Evolutionary conservation across 345 rosid genomes (phyloP), one percentile per base, ranked within the genome.

Genomic region (Raphanus sativus): DNA sequence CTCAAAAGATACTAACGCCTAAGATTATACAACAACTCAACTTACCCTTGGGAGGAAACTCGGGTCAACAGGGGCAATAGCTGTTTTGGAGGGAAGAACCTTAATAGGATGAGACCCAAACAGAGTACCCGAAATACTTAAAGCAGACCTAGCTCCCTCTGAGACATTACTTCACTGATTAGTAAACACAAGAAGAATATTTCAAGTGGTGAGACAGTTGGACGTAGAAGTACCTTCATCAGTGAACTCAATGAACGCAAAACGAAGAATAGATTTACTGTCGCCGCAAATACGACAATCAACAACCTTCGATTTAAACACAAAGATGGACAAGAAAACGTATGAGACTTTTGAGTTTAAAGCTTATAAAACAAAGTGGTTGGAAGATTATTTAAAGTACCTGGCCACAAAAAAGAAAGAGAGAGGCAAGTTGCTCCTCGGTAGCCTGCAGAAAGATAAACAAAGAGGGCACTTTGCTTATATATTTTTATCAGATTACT

Each of bases 271-370:
- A 28, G 64, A 32, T 36, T 62, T 30, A 62, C 2, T 62, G 80
- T 95, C 99, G 48, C 99, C 97, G 71, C 96, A 95, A 50, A 90
- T 87, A 55, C 98, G 99, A 69, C 97, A 95, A 75, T 95, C 97
- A 85, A 92, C 90, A 80, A 87, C 88, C 95, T 79, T 59, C 38
- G 21, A n/a, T 38, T 25, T 58, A 12, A 1, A 45, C 11, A 54
- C 33, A 24, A 71, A 24, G 4, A 63, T 36, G 26, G 8, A 2
- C 60, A 70, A 26, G 4, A 56, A 28, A 55, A 36, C 3, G 9
- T 16, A 36, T 65, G 52, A 65, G 30, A 30, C 10, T 6, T 16
- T 45, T 52, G 32, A 69, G 64, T 48, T 50, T 56, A 21, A 3
- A 54, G 2, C 52, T 60, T 60, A 15, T 9, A 78, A 11, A 12